Percentiles rank a stretch among this genome's conserved stretches.
These are phyloP conservation scores for Curvularia lunata DNA, from an alignment of 2,329 filamentous ascomycete genomes.

Conservation along the genomic window DNA sequence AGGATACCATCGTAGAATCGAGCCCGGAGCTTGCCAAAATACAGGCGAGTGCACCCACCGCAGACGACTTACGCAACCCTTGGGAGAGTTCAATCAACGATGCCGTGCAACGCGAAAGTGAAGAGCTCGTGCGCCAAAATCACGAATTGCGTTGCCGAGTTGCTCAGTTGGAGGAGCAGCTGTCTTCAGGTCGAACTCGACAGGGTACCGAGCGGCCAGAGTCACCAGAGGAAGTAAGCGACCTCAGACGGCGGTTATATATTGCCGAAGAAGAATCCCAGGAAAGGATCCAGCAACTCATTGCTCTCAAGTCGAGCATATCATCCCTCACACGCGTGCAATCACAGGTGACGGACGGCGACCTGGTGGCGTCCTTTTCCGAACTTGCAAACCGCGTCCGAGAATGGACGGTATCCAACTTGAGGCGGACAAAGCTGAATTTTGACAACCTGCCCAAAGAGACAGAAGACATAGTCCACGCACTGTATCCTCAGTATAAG, in stretches of 20 bases:
- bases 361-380: constrained; percentile 67
- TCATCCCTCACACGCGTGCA: constrained; percentile 69
- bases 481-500: constrained; percentile 26
- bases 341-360: constrained; percentile 69
- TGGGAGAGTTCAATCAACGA: not conserved
- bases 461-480: constrained; percentile 23
- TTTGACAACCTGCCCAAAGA: constrained; percentile 25
- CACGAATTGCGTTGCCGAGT: constrained; percentile 33
- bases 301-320: constrained; percentile 74
- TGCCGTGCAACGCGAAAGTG: constrained; percentile 4
- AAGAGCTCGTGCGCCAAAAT: constrained; percentile 32
- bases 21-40: constrained; percentile 24
- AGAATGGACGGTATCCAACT: constrained; percentile 76
- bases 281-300: constrained; percentile 64
- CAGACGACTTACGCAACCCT: constrained; percentile 4
- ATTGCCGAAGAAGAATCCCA: constrained; percentile 63
- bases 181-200: constrained; percentile 28
- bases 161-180: constrained; percentile 34
- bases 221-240: constrained; percentile 33
- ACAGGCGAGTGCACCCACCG: constrained; percentile 9
- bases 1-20: constrained; percentile 27
- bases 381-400: constrained; percentile 71
- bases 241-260: constrained; percentile 40
- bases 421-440: constrained; percentile 65
- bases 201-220: constrained; percentile 1